Percentiles rank a stretch among this genome's conserved stretches.
These are phyloP conservation scores for Acacia acuminata DNA, from an alignment of 306 rosid species.

Conservation along the genomic window DNA sequence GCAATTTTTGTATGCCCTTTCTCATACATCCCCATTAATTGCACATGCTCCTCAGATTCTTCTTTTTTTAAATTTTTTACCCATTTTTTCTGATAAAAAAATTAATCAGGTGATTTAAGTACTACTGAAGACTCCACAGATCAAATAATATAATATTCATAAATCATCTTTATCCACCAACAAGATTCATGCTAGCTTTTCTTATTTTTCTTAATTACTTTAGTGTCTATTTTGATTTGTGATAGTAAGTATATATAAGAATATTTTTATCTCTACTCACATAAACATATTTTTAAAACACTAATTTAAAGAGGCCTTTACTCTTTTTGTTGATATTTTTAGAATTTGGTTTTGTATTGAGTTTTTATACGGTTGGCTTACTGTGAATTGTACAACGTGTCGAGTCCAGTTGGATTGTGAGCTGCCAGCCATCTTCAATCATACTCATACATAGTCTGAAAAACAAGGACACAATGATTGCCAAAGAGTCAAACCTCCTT, in stretches of 20 bases:
- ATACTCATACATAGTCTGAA: too few species aligned
- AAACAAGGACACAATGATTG: not conserved
- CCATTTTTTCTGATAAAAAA: too few species aligned
- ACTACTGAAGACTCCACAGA: not conserved
- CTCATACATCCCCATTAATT: conserved; percentile 11
- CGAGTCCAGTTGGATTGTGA: not conserved
- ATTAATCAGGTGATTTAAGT: not conserved
- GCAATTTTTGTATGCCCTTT: conserved; percentile 16
- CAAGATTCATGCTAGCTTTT: too few species aligned
- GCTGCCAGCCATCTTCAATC: not conserved
- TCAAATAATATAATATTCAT: not conserved
- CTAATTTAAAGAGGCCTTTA: too few species aligned
- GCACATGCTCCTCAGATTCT: conserved; percentile 16
- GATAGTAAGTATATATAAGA: too few species aligned
- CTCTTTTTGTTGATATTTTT: not conserved
- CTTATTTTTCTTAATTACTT: too few species aligned
- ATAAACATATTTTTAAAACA: too few species aligned
- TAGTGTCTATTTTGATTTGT: too few species aligned
- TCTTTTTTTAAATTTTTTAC: too few species aligned
- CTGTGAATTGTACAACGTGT: not conserved
- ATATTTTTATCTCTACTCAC: too few species aligned
- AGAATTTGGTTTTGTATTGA: too few species aligned
- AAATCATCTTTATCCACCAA: too few species aligned
- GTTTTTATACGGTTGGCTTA: not conserved
- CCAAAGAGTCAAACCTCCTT: not conserved